phyloP scores from a whole-genome alignment of 371 early-diverging fungal species.

The Pancytospora philotis region DNA sequence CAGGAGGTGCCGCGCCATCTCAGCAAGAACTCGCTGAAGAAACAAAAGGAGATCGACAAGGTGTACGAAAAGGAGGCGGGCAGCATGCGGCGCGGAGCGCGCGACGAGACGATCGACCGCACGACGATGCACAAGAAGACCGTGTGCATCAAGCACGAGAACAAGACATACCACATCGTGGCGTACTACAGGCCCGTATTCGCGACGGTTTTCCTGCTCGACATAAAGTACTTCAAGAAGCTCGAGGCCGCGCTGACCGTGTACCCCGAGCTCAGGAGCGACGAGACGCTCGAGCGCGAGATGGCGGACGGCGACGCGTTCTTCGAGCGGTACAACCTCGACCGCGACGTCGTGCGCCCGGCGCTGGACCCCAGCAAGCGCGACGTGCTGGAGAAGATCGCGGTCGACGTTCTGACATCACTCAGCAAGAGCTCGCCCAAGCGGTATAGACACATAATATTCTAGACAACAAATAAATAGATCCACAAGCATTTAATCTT shows the following conservation, averaged over 20 bases:
- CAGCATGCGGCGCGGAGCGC: conserved; percentile 6
- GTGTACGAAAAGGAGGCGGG: conserved; percentile 1
- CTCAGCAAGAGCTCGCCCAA: background rate
- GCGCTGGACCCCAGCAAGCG: conserved; percentile 18
- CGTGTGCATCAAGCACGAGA: conserved; percentile 34
- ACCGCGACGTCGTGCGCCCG: background rate
- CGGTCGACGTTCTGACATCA: conserved; percentile 18
- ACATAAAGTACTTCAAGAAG: conserved; percentile 32
- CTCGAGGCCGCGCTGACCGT: conserved; percentile 19
- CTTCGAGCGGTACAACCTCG: conserved; percentile 9
- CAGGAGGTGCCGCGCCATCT: conserved; percentile 56
- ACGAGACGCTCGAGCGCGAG: conserved; percentile 14
- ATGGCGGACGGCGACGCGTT: conserved; percentile 7
- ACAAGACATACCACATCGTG: conserved; percentile 54
- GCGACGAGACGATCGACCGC: conserved; percentile 37
- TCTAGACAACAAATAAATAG: too few relatives aligned
- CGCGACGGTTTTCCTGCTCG: conserved; percentile 19
- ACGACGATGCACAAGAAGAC: conserved; percentile 55
- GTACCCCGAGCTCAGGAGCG: conserved; percentile 26
- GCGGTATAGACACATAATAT: background rate
- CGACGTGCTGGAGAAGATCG: conserved; percentile 34
- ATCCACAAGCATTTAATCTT: too few relatives aligned
- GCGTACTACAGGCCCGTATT: conserved; percentile 54
- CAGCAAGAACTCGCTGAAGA: conserved; percentile 43
- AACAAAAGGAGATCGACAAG: conserved; percentile 26